Conservation (phyloP, 1,284 basidiomycete genomes). For the Melampsora americana region DNA sequence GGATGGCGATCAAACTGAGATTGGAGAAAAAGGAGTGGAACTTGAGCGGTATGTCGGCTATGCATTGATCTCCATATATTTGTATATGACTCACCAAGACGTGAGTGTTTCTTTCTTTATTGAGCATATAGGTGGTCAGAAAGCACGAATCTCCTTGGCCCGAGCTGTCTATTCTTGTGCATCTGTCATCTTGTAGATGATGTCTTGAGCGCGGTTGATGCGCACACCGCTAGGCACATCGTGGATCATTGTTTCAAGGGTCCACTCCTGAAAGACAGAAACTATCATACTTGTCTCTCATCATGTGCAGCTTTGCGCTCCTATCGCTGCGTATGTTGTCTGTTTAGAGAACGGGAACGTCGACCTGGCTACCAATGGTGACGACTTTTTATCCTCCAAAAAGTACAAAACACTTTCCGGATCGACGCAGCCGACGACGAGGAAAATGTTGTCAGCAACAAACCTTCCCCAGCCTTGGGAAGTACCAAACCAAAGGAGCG, state of each 20-base stretch:
- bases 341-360: slow-evolving; percentile 77
- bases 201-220: slow-evolving; percentile 82
- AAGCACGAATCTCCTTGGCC: slow-evolving; percentile 64
- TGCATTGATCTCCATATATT: slow-evolving; percentile 47
- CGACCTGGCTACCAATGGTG: slow-evolving; percentile 67
- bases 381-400: slow-evolving; percentile 61
- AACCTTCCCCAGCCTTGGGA: background rate
- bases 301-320: slow-evolving; percentile 73
- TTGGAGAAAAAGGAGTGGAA: slow-evolving; percentile 67
- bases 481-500: background rate
- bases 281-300: slow-evolving; percentile 85
- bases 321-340: slow-evolving; percentile 65
- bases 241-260: slow-evolving; percentile 78
- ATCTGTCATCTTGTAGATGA: slow-evolving; percentile 78
- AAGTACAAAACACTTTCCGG: slow-evolving; percentile 10
- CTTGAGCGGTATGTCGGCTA: slow-evolving; percentile 46
- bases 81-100: too few relatives aligned
- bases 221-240: slow-evolving; percentile 81
- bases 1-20: slow-evolving; percentile 88
- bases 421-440: slow-evolving; percentile 12
- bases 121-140: slow-evolving; percentile 77
- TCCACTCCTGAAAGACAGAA: slow-evolving; percentile 70
- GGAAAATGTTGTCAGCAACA: background rate
- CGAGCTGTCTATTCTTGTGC: slow-evolving; percentile 91
- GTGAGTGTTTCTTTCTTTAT: slow-evolving; percentile 17